Evolutionary conservation across 306 rosid genomes (phyloP).

Genomic region (Erythrophleum fordii): DNA sequence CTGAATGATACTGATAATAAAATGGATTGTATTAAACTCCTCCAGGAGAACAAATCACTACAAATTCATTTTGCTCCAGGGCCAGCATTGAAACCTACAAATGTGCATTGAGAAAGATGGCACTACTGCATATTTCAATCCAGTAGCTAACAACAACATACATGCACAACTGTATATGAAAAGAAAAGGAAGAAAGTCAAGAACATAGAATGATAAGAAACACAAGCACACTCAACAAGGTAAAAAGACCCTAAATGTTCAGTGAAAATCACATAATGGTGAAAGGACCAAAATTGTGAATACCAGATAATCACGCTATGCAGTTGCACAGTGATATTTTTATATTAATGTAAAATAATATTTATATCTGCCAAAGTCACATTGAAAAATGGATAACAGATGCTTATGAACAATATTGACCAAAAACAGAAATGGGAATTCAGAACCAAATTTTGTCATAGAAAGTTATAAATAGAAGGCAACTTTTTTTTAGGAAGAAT

Average conservation of each 20-base stretch:
- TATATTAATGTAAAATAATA: conserved; percentile 4
- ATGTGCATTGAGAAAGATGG: neutral
- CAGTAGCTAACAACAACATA: no score
- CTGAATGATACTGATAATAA: conserved; percentile 23
- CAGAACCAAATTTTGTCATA: neutral
- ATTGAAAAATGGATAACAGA: neutral
- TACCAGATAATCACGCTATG: neutral
- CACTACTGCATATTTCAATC: conserved; percentile 6
- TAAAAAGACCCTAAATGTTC: neutral
- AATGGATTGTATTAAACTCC: neutral
- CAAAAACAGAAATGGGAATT: neutral
- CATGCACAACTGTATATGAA: no score
- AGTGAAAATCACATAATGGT: conserved; percentile 6
- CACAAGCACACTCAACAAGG: neutral
- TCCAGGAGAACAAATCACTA: conserved; percentile 7
- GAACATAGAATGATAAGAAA: no score
- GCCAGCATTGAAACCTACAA: conserved; percentile 5
- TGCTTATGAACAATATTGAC: no score
- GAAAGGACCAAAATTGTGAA: neutral
- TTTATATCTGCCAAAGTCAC: conserved; percentile 11
- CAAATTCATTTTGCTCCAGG: conserved; percentile 9
- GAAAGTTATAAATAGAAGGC: neutral
- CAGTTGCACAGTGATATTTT: conserved; percentile 7
- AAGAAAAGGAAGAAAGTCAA: no score
- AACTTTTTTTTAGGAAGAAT: neutral